Conservation (phyloP, 2,329 filamentous ascomycete species). For the Fusarium gaditjirri region DNA sequence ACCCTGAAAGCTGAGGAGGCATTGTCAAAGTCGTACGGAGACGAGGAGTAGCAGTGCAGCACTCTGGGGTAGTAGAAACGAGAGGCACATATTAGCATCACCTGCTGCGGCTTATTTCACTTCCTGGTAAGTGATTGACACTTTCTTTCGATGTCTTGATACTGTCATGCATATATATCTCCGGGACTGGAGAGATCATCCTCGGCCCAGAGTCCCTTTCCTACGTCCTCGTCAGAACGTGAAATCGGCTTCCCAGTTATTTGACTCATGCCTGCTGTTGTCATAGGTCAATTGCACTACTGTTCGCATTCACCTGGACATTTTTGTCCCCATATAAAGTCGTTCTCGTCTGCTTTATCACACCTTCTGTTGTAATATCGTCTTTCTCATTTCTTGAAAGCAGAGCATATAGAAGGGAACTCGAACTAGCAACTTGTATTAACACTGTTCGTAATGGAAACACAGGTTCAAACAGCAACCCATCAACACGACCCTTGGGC, state of each 20-base stretch:
- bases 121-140: constrained; percentile 34
- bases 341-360: background rate
- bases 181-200: constrained; percentile 20
- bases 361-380: background rate
- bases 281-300: constrained; percentile 3
- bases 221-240: constrained; percentile 1
- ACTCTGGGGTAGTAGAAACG: constrained; percentile 21
- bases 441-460: constrained; percentile 39
- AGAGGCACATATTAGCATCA: constrained; percentile 29
- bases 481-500: constrained; percentile 36
- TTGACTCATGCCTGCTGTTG: constrained; percentile 17
- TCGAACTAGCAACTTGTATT: constrained; percentile 21
- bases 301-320: constrained; percentile 1
- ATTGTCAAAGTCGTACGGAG: constrained; percentile 19
- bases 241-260: constrained; percentile 14
- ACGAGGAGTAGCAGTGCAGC: constrained; percentile 22
- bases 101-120: constrained; percentile 32
- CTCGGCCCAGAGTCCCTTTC: background rate
- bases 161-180: constrained; percentile 15
- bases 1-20: constrained; percentile 19
- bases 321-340: constrained; percentile 5
- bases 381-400: background rate
- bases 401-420: background rate
- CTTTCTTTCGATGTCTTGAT: background rate
- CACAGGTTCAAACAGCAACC: constrained; percentile 35